Percentiles rank a stretch among this genome's conserved stretches.
Evolutionary conservation across 768 basidiomycete species (phyloP).

Genomic region (Pluteus cervinus): DNA sequence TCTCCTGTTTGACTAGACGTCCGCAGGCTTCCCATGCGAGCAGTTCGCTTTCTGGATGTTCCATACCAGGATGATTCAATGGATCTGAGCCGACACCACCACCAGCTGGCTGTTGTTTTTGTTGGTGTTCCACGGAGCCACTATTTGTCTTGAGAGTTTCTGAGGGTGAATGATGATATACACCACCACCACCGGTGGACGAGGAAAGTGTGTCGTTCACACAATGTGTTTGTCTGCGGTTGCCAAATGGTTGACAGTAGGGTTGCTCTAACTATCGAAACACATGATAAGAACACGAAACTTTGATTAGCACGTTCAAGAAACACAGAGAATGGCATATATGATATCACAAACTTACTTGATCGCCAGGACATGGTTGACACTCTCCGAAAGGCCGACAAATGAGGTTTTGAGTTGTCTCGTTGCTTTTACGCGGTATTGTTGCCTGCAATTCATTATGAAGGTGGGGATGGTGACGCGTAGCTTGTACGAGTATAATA

Average conservation of each 20-base stretch:
- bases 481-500: conserved; percentile 8
- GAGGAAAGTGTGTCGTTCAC: conserved; percentile 37
- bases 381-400: conserved; percentile 56
- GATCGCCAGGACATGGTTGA: conserved; percentile 56
- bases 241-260: conserved; percentile 95
- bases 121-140: too few species aligned
- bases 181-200: too few species aligned
- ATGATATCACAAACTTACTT: too few species aligned
- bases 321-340: conserved; percentile 18
- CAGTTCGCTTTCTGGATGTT: conserved; percentile 42
- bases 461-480: conserved; percentile 7
- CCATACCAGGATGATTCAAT: conserved; percentile 3
- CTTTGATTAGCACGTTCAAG: not conserved
- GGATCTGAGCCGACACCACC: conserved; percentile 6
- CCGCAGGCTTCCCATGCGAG: conserved; percentile 94
- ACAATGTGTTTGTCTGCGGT: conserved; percentile 86
- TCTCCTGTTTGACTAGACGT: conserved; percentile 72
- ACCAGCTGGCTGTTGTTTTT: too few species aligned
- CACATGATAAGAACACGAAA: conserved; percentile 4
- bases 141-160: too few species aligned
- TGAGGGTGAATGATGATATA: too few species aligned
- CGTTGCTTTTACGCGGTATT: conserved; percentile 14
- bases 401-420: conserved; percentile 24
- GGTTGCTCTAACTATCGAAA: conserved; percentile 66
- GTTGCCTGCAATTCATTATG: conserved; percentile 8